Base-by-base conservation (phyloP, 2,329 filamentous ascomycete species). In the Malbranchea cinnamomea region DNA sequence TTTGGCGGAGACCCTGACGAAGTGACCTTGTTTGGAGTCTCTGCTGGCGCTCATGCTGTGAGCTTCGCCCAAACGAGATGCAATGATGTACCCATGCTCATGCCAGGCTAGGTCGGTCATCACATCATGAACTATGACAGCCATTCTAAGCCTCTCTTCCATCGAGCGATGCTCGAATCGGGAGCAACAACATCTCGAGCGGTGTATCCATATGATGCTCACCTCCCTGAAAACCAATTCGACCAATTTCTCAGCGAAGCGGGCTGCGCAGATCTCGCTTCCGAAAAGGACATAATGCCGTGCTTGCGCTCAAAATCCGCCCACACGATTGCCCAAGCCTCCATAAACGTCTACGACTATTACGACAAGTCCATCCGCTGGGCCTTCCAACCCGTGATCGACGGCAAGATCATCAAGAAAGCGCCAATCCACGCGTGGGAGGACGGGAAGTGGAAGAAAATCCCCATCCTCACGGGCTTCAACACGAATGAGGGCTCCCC, bases 301-400 rank as follows among this genome's bases (percentile, higher is more conserved):
- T 64, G 51, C 35, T 50, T 66, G 0, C 54, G 62, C n/a, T 43
- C 48, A 1, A 42, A 58, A 4, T 49, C 59, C 0, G 49, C 47
- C 6, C 38, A 47, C 1, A 39, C 33, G 0, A 45, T 65, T 8
- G 52, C 49, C 5, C 41, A 48, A 6, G 60, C 59, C 3, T 59
- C 60, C 23, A 53, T 48, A 6, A 45, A 41, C 2, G 49, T 64
- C 0, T 65, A 64, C 30, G 52, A 59, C 31, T 50, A 50, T 23
- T 64, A 62, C 37, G 62, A 62, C 20, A 53, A 59, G 0, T 60
- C 56, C 6, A 44, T 63, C 1, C 48, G 57, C 16, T 66, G 61
- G 62, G 60, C 78, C 1, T 82, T 79, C 53, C 77, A 80, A 42
- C 76, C 76, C 5, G 69, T 74, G 20, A 67, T 81, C 33, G 74